These are phyloP conservation scores for Oxalis stricta DNA, from an alignment of 441 rosid genomes.

Conservation along the genomic window DNA sequence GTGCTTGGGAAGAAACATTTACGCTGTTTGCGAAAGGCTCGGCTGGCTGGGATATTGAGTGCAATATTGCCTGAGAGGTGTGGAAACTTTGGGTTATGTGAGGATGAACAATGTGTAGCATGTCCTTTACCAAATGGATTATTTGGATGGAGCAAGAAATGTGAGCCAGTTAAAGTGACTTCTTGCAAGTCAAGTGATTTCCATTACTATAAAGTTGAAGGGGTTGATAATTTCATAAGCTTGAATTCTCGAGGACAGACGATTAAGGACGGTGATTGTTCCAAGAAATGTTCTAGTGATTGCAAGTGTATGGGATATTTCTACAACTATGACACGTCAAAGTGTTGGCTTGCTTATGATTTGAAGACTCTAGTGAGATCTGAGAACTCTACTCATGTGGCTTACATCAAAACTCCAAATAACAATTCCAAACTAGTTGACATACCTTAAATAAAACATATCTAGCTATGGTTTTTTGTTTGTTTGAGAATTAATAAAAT, in stretches of 20 bases:
- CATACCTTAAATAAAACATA: too few species aligned
- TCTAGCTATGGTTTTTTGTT: too few species aligned
- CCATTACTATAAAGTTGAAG: constrained; percentile 34
- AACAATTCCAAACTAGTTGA: too few species aligned
- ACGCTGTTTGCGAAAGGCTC: constrained; percentile 23
- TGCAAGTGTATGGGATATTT: constrained; percentile 64
- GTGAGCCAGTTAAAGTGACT: constrained; percentile 18
- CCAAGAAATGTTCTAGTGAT: constrained; percentile 30
- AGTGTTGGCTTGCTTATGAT: constrained; percentile 59
- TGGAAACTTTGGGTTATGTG: constrained; percentile 40
- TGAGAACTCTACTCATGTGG: constrained; percentile 38
- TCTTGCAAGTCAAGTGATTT: constrained; percentile 25
- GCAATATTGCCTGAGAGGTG: constrained; percentile 44
- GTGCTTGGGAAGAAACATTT: constrained; percentile 41
- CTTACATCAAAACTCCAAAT: constrained; percentile 35
- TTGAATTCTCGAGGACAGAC: constrained; percentile 38
- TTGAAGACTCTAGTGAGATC: constrained; percentile 40
- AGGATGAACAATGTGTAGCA: constrained; percentile 45
- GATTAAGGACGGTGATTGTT: constrained; percentile 37
- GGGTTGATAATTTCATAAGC: constrained; percentile 43
- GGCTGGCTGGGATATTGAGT: constrained; percentile 22
- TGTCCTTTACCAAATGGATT: constrained; percentile 37
- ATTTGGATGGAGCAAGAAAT: constrained; percentile 39
- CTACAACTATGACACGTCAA: constrained; percentile 29
- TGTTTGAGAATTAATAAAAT: too few species aligned